Evolutionary conservation across 176 grass and related monocot species (phyloP), one percentile per base, ranked within the genome.

Genomic region (Paspalum notatum): DNA sequence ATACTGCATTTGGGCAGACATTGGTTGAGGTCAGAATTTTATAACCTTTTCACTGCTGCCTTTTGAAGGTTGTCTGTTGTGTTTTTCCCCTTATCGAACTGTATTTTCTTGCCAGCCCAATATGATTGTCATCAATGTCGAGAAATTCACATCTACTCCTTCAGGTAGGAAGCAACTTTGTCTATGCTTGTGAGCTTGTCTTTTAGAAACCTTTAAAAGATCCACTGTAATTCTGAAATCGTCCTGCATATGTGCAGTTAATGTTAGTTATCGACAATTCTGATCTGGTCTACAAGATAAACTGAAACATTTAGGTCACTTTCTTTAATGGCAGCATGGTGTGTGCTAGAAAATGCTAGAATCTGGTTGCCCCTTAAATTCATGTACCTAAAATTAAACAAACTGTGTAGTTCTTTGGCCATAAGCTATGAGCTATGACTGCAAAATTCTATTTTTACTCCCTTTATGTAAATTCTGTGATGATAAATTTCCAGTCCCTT

Each of bases 1-100:
- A 95, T 88, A 79, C 88, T 77, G 92, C 96, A 88, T 93, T 99
- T 84, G 92, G 90, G 75, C 92, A 99, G 66, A 99, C 92, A 82
- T 58, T 99, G 69, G 92, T 99, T 86, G 90, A 99, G 96, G 96
- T 99, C 80, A 76, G 90, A 74, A 79, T 72, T 76, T 32, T 62
- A 20, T 47, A 79, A 8, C 12, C 40, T 58, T 71, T 68, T 77
- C 54, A 60, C 44, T 26, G 25, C 43, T 47, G 37, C 15, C 66
- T 71, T 81, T 71, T 85, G 41, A 85, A 58, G 63, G 13, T n/a
- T 70, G 5, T 63, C 57, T 5, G 65, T 76, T 57, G 39, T 44
- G 18, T 72, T 43, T 42, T 2, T 62, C 72, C 42, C 11, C 43
- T 81, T 76, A 66, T 50, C 66, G 49, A 71, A 6, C 14, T 54